These are phyloP conservation scores for Aegilops bicornis DNA, from an alignment of 176 grass and related monocot species.

Conservation along the genomic window DNA sequence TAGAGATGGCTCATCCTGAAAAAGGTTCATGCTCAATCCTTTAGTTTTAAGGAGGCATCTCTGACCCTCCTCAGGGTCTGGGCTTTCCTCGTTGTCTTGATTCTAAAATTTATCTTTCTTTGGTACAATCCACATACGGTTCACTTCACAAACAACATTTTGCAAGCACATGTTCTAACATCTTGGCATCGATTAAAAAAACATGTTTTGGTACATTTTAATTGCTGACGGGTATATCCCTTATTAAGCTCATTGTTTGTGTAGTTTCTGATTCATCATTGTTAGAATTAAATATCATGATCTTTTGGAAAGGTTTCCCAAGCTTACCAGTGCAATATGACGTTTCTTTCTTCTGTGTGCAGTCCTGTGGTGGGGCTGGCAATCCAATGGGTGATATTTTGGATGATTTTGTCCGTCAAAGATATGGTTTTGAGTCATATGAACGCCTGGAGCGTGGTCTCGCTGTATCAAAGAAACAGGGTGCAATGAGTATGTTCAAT, in stretches of 20 bases:
- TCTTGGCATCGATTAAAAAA: not conserved
- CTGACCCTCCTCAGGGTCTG: not conserved
- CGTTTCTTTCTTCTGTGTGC: conserved; percentile 36
- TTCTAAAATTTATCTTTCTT: not conserved
- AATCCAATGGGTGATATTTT: conserved; percentile 87
- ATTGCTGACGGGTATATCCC: not conserved
- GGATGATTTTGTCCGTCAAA: conserved; percentile 90
- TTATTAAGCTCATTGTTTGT: conserved; percentile 35
- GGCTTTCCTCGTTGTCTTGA: not conserved
- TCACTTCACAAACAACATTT: not conserved
- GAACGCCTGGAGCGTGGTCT: conserved; percentile 78
- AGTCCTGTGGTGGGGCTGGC: conserved; percentile 68
- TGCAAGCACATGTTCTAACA: not conserved
- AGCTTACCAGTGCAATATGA: conserved; percentile 13
- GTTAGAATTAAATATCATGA: not conserved
- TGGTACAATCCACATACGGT: not conserved
- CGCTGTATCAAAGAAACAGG: conserved; percentile 54
- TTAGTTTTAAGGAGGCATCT: not conserved
- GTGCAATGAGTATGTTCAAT: conserved; percentile 87
- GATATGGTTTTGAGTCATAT: conserved; percentile 81
- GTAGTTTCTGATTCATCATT: conserved; percentile 21
- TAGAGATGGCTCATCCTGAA: not conserved
- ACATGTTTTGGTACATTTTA: not conserved
- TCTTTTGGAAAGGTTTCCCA: conserved; percentile 16
- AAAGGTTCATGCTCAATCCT: not conserved